Percentiles rank a stretch among this genome's conserved stretches.
Conservation (phyloP, 2,329 filamentous ascomycete species). For the Xylariales sp. region DNA sequence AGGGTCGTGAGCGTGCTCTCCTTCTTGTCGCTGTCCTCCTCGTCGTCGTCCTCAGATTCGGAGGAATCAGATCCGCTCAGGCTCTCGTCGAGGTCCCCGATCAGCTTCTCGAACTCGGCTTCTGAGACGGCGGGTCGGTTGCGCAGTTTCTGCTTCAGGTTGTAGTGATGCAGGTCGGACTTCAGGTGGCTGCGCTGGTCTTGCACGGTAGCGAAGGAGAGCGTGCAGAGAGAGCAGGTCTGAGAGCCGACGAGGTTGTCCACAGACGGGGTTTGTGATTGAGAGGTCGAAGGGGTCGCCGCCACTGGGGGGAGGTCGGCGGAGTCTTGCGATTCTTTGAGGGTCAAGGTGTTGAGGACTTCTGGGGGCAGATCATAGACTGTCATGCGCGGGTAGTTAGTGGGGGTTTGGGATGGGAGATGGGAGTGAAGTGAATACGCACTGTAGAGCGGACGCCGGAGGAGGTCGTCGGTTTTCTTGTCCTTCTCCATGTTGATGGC, state of each 20-base stretch:
- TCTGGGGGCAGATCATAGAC: slow-evolving; percentile 79
- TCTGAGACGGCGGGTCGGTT: slow-evolving; percentile 70
- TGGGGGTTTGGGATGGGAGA: slow-evolving; percentile 8
- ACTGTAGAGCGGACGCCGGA: slow-evolving; percentile 50
- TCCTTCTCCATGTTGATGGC: slow-evolving; percentile 24
- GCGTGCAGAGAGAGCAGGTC: slow-evolving; percentile 74
- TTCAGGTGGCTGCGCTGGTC: slow-evolving; percentile 84
- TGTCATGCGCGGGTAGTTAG: slow-evolving; percentile 31
- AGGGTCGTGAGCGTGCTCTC: slow-evolving; percentile 71
- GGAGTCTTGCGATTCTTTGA: slow-evolving; percentile 43
- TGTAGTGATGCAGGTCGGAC: slow-evolving; percentile 91
- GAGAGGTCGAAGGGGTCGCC: slow-evolving; percentile 6
- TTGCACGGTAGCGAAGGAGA: slow-evolving; percentile 65
- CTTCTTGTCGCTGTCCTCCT: slow-evolving; percentile 46
- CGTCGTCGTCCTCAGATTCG: slow-evolving; percentile 63
- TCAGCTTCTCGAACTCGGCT: slow-evolving; percentile 76
- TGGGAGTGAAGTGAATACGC: slow-evolving; percentile 10
- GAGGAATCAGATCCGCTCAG: slow-evolving; percentile 81
- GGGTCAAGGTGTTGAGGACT: slow-evolving; percentile 63
- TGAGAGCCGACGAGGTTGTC: slow-evolving; percentile 57
- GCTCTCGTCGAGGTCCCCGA: slow-evolving; percentile 84
- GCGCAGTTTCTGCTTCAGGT: slow-evolving; percentile 84
- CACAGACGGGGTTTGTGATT: slow-evolving; percentile 14
- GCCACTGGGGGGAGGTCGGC: slow-evolving; percentile 19
- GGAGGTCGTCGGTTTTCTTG: slow-evolving; percentile 40